Percentiles rank a stretch among this genome's conserved stretches.
phyloP scores from a whole-genome alignment of 2,329 filamentous ascomycete genomes.

The Zopfia rhizophila region DNA sequence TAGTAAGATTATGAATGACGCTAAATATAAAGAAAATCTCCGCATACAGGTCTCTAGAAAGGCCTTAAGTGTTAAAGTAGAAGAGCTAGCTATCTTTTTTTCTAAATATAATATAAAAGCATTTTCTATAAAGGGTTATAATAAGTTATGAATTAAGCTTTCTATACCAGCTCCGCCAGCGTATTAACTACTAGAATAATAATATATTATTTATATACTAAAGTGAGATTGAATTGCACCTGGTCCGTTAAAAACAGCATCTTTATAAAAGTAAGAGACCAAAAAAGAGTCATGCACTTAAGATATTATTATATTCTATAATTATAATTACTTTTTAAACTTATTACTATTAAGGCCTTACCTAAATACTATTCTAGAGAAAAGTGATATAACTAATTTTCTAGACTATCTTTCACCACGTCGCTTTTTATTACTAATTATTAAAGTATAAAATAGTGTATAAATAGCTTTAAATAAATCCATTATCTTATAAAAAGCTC shows the following conservation, averaged over 20 bases:
- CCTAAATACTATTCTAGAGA: slow-evolving; percentile 1
- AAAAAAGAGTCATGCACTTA: too few species aligned
- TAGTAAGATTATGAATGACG: slow-evolving; percentile 5
- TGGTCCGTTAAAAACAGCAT: too few species aligned
- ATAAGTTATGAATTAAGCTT: slow-evolving; percentile 3
- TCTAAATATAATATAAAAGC: slow-evolving; percentile 1
- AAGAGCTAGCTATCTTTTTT: slow-evolving; percentile 1
- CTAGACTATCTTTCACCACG: too few species aligned
- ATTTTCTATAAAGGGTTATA: background rate
- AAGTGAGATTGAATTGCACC: too few species aligned
- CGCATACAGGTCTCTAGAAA: slow-evolving; percentile 1
- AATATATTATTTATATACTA: too few species aligned
- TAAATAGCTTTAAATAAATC: too few species aligned
- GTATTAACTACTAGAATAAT: background rate
- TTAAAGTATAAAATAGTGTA: too few species aligned
- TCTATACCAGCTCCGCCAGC: background rate
- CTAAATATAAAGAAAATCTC: slow-evolving; percentile 1
- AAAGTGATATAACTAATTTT: background rate
- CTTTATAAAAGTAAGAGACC: too few species aligned
- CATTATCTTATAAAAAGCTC: too few species aligned
- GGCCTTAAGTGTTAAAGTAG: background rate
- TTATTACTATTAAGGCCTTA: background rate
- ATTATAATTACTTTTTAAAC: background rate
- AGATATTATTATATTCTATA: background rate
- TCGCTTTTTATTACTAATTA: too few species aligned